Percentiles rank a stretch among this genome's conserved stretches.
These are phyloP conservation scores for Mimosa bimucronata DNA, from an alignment of 306 rosid genomes.

Conservation along the genomic window DNA sequence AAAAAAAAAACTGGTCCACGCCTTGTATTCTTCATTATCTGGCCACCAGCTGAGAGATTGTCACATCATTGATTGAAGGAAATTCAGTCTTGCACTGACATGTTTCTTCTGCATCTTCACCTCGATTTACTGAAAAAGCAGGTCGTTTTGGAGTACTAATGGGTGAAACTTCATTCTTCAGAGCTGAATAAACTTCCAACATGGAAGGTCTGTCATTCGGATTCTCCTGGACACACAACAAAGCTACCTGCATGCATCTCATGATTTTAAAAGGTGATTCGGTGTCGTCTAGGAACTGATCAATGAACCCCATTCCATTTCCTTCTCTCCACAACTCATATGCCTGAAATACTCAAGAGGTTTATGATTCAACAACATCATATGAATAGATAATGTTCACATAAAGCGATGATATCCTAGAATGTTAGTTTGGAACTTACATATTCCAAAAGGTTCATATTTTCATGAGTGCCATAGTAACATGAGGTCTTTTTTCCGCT, in stretches of 20 bases:
- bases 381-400: background rate
- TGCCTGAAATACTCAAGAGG: conserved; percentile 43
- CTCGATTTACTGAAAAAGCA: conserved; percentile 43
- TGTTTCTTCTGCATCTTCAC: conserved; percentile 19
- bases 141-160: conserved; percentile 49
- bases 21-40: conserved; percentile 39
- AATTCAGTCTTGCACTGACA: conserved; percentile 5
- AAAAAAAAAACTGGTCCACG: background rate
- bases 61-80: conserved; percentile 48
- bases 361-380: background rate
- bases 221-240: conserved; percentile 56
- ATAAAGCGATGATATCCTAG: background rate
- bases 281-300: conserved; percentile 57
- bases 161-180: conserved; percentile 47
- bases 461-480: conserved; percentile 49
- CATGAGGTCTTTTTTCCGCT: conserved; percentile 56
- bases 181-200: conserved; percentile 59
- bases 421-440: conserved; percentile 41
- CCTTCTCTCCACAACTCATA: conserved; percentile 57
- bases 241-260: conserved; percentile 74
- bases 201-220: conserved; percentile 54
- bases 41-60: conserved; percentile 49
- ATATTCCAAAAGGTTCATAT: conserved; percentile 56
- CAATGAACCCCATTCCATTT: conserved; percentile 51
- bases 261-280: conserved; percentile 44